Base-by-base conservation (phyloP, 495 filamentous ascomycete species). In the Friedmanniomyces endolithicus region DNA sequence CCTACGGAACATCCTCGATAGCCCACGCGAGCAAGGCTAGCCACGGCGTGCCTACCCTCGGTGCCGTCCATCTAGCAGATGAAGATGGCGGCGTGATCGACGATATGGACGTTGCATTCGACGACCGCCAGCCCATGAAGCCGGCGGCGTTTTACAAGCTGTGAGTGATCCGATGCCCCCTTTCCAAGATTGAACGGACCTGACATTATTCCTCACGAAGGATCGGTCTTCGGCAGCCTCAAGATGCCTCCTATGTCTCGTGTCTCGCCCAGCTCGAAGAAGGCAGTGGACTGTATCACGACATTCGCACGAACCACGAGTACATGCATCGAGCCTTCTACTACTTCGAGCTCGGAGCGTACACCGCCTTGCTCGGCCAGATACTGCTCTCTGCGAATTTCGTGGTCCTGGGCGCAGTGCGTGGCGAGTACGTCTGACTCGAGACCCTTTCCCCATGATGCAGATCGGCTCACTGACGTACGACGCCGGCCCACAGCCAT, bases 371-470 rank as follows among this genome's bases (percentile, higher is more conserved):
- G 37, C 37, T 52, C 4, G 31, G 17, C 6, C 50, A 52, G 50
- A 33, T 52, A 2, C 50, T 52, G 3, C 35, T 52, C 11, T 52
- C 50, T 14, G 50, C 50, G 17, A 39, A 39, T 11, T 52, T 52
- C 50, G 35, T 52, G 12, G 24, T 52, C 23, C 33, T 52, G n/a
- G 50, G 50, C 24, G 50, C 50, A 2, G 27, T 52, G 33, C 50
- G 35, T 52, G 50, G 50, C 11, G 50, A 52, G 50, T 52, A 29
- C 11, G 50, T 52, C n/a, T n/a, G n/a, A 19, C 22, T 25, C 6
- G 6, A 6, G 11, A 4, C 44, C 16, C 17, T 19, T 14, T 41
- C 14, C 37, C 6, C 27, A 31, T 31, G 27, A 31, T 31, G 9
- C 4, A 4, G 27, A 31, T 31, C 8, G 33, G 33, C 12, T 41